These are phyloP conservation scores for Rosa multiflora DNA, from an alignment of 306 rosid genomes.

Conservation along the genomic window DNA sequence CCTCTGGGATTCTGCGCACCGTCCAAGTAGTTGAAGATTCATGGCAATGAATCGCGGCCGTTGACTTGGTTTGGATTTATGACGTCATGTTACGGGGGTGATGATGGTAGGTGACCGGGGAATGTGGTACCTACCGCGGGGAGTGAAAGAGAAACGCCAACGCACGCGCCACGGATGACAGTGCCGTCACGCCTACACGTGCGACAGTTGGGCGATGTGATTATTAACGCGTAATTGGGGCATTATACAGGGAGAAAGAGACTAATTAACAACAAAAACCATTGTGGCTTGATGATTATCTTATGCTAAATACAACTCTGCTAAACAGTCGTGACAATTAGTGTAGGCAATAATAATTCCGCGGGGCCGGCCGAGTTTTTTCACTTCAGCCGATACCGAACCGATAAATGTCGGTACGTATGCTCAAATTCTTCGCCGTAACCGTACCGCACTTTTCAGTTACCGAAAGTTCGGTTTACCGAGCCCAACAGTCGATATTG, in stretches of 20 bases:
- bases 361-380: no score
- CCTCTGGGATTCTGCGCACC: not conserved
- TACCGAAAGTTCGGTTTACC: no score
- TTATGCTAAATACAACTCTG: not conserved
- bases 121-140: slow-evolving; percentile 31
- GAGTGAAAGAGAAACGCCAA: slow-evolving; percentile 29
- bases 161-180: slow-evolving; percentile 11
- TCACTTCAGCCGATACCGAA: no score
- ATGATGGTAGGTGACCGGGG: slow-evolving; percentile 20
- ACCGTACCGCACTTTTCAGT: no score
- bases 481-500: no score
- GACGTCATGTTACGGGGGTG: slow-evolving; percentile 22
- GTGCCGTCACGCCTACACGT: slow-evolving; percentile 22
- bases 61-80: slow-evolving; percentile 11
- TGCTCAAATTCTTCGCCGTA: no score
- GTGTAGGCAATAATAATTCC: not conserved
- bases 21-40: not conserved
- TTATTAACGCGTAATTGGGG: slow-evolving; percentile 12
- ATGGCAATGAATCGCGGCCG: slow-evolving; percentile 11
- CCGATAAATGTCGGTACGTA: no score
- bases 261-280: not conserved
- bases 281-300: not conserved
- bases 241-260: not conserved
- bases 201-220: not conserved
- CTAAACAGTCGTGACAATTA: not conserved